These are phyloP conservation scores for Zymoseptoria crescenta DNA, from an alignment of 2,329 filamentous ascomycete genomes.

Conservation along the genomic window DNA sequence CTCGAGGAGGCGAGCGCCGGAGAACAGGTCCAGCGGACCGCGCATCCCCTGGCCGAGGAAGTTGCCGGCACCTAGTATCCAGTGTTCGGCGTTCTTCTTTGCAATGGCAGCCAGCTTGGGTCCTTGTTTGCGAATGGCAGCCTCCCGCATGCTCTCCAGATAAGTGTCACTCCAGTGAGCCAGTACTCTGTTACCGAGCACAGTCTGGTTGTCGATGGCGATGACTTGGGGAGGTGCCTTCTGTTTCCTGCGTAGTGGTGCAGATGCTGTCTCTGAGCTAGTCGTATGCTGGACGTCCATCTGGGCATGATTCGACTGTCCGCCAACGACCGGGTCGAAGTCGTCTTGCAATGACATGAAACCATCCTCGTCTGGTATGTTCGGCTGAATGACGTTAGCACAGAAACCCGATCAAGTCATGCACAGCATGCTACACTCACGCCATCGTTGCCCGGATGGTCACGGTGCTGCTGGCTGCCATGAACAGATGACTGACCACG, in stretches of 20 bases:
- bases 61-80: conserved; percentile 48
- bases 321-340: neutral
- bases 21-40: conserved; percentile 52
- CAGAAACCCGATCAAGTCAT: neutral
- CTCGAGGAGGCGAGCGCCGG: conserved; percentile 47
- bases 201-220: conserved; percentile 41
- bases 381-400: neutral
- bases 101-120: conserved; percentile 38
- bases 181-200: conserved; percentile 50
- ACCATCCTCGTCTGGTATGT: conserved; percentile 24
- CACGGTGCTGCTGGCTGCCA: neutral
- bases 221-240: conserved; percentile 32
- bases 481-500: neutral
- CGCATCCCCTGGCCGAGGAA: conserved; percentile 36
- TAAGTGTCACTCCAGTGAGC: conserved; percentile 53
- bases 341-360: conserved; percentile 25
- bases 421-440: neutral
- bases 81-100: conserved; percentile 56
- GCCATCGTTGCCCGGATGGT: neutral
- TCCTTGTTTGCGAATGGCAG: conserved; percentile 37
- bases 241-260: conserved; percentile 35
- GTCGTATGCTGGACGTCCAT: conserved; percentile 20
- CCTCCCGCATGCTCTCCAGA: conserved; percentile 50
- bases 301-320: conserved; percentile 13
- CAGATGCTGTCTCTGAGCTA: conserved; percentile 32